phyloP scores from a whole-genome alignment of 345 rosid species.

The Eucalyptus marginata region DNA sequence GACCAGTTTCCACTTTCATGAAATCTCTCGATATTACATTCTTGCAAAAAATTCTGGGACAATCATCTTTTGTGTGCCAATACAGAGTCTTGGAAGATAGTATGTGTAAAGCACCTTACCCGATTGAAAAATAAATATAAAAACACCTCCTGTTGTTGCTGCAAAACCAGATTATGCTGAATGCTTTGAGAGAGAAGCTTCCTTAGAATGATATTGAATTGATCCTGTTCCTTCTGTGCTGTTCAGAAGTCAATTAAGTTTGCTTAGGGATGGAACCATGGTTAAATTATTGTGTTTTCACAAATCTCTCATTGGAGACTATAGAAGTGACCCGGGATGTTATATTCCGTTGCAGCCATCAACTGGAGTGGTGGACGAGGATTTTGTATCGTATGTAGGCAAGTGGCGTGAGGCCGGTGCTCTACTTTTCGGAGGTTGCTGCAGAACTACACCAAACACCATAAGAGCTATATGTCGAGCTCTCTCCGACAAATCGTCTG shows the following conservation, averaged over 20 bases:
- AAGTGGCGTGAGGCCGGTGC: constrained; percentile 77
- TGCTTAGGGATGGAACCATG: background rate
- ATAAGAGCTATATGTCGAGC: constrained; percentile 43
- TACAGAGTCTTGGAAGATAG: background rate
- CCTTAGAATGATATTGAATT: background rate
- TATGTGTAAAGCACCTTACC: background rate
- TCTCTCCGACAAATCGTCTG: constrained; percentile 24
- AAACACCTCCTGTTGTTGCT: background rate
- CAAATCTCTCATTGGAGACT: background rate
- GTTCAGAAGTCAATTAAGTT: background rate
- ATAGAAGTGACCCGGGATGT: background rate
- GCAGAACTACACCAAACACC: constrained; percentile 84
- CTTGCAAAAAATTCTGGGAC: background rate
- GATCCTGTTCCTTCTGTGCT: background rate
- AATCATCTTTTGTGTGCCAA: background rate
- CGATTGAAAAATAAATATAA: background rate
- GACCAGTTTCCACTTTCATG: background rate
- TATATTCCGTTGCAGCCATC: constrained; percentile 29
- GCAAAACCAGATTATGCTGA: background rate
- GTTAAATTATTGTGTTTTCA: background rate
- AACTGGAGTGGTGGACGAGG: constrained; percentile 47
- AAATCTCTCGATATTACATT: background rate
- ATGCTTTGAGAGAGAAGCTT: background rate
- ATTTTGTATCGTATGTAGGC: constrained; percentile 57
- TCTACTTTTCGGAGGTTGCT: constrained; percentile 79